phyloP scores from a whole-genome alignment of 1,284 basidiomycete species.

The Ceratobasidium papillatum region DNA sequence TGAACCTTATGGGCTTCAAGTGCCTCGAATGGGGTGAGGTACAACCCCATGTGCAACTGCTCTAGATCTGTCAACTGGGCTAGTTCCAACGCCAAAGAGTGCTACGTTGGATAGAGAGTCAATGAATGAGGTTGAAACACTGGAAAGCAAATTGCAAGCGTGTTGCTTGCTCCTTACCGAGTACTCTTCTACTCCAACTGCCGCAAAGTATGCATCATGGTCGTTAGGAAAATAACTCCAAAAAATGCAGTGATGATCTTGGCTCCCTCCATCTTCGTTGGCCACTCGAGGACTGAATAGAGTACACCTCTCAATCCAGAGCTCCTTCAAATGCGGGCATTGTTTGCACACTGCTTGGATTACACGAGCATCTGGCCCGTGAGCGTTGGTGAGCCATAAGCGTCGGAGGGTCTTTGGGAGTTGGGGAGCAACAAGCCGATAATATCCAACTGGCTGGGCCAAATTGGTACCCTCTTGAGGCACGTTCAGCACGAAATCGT shows the following conservation, averaged over 20 bases:
- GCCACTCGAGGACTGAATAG: slow-evolving; percentile 18
- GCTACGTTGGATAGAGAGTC: neutral
- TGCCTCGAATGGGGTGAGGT: slow-evolving; percentile 15
- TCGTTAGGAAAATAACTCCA: slow-evolving; percentile 31
- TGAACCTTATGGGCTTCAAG: slow-evolving; percentile 2
- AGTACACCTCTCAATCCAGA: slow-evolving; percentile 33
- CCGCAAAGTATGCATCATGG: slow-evolving; percentile 32
- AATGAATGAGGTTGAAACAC: neutral
- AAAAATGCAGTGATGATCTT: slow-evolving; percentile 1
- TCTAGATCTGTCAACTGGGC: neutral
- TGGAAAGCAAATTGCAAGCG: neutral
- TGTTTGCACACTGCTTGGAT: slow-evolving; percentile 17
- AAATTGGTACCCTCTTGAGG: neutral
- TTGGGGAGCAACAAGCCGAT: slow-evolving; percentile 28
- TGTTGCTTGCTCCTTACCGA: slow-evolving; percentile 23
- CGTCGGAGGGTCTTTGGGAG: slow-evolving; percentile 18
- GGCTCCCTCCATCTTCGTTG: too few relatives aligned
- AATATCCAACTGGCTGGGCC: slow-evolving; percentile 5
- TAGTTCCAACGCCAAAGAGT: slow-evolving; percentile 16
- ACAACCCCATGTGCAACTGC: slow-evolving; percentile 27
- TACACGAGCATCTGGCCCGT: slow-evolving; percentile 29
- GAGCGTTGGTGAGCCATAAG: slow-evolving; percentile 30
- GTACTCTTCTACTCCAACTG: slow-evolving; percentile 20
- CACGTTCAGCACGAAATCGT: slow-evolving; percentile 11
- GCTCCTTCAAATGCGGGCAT: slow-evolving; percentile 22